These are phyloP conservation scores for Glycine latifolia DNA, from an alignment of 306 rosid species.

Conservation along the genomic window DNA sequence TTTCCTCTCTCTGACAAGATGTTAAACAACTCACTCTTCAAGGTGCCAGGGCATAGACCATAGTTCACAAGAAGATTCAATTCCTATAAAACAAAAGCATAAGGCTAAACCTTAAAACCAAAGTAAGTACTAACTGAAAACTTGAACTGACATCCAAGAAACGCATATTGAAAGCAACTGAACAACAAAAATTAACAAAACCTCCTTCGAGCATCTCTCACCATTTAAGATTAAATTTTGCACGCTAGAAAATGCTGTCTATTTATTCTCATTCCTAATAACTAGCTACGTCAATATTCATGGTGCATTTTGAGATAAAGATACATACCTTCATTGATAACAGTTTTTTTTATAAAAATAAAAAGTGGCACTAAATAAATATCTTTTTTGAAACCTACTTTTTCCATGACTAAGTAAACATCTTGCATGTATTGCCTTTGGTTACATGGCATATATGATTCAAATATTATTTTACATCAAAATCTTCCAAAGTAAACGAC, in stretches of 20 bases:
- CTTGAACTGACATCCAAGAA: neutral
- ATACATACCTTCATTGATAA: neutral
- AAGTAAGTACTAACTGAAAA: neutral
- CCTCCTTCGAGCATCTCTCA: constrained; percentile 6
- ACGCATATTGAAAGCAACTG: constrained; percentile 30
- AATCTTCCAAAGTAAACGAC: constrained; percentile 30
- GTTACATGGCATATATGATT: constrained; percentile 26
- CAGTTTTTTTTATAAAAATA: neutral
- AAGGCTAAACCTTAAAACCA: constrained; percentile 38
- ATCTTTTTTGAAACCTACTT: neutral
- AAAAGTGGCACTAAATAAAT: neutral
- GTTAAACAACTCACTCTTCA: constrained; percentile 83
- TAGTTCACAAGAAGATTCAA: constrained; percentile 70
- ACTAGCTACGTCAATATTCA: constrained; percentile 6
- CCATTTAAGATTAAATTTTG: constrained; percentile 22
- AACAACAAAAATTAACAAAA: constrained; percentile 19
- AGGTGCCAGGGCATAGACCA: constrained; percentile 75
- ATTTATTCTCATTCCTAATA: constrained; percentile 2
- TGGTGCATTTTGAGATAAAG: neutral
- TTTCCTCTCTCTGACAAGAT: constrained; percentile 79
- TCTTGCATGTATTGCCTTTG: neutral
- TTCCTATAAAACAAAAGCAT: constrained; percentile 61
- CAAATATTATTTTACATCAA: constrained; percentile 31
- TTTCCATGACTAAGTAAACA: constrained; percentile 25
- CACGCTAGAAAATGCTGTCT: neutral